phyloP scores from a whole-genome alignment of 805 yeast species.

The Suhomyces vadensis region DNA sequence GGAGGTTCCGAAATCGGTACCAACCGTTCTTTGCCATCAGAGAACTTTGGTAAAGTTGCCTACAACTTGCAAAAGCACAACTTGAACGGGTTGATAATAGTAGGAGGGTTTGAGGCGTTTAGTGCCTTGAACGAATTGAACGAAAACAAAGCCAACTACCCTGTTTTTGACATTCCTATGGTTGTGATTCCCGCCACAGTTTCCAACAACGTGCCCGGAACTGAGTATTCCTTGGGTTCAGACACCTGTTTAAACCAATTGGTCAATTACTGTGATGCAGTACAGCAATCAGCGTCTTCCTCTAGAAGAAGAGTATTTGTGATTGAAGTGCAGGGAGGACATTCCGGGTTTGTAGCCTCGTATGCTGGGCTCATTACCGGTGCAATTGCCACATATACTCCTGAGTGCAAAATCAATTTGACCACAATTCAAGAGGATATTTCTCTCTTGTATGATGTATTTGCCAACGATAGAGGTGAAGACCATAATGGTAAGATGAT shows the following conservation, averaged over 20 bases:
- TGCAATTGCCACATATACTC: conserved; percentile 73
- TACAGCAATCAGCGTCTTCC: conserved; percentile 76
- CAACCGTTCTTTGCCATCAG: conserved; percentile 67
- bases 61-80: conserved; percentile 67
- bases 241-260: conserved; percentile 75
- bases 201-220: conserved; percentile 80
- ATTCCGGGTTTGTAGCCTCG: conserved; percentile 77
- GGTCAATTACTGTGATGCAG: conserved; percentile 74
- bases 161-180: conserved; percentile 76
- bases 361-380: conserved; percentile 69
- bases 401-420: conserved; percentile 66
- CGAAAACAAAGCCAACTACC: conserved; percentile 58
- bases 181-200: conserved; percentile 77
- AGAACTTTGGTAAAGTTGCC: conserved; percentile 70
- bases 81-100: conserved; percentile 68
- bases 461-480: conserved; percentile 62
- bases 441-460: conserved; percentile 56
- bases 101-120: conserved; percentile 84
- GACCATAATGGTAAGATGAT: conserved; percentile 69
- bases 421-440: conserved; percentile 66
- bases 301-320: conserved; percentile 78
- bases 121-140: conserved; percentile 68
- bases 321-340: conserved; percentile 84
- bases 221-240: conserved; percentile 74
- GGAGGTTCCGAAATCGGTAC: conserved; percentile 88